Base-by-base conservation (phyloP, 495 filamentous ascomycete genomes). In the Podospora australis region DNA sequence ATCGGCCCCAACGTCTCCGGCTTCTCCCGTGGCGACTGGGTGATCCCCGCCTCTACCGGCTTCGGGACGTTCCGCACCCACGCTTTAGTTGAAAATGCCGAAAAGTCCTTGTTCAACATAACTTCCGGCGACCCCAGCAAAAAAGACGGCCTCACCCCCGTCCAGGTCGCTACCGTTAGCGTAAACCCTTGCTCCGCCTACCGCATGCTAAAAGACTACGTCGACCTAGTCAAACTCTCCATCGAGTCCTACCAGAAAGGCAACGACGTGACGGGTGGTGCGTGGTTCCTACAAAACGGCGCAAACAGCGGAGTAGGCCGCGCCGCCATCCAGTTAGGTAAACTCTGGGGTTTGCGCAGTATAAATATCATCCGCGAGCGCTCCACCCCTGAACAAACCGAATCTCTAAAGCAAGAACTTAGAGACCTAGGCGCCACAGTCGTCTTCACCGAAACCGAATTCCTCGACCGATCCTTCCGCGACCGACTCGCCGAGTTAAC, bases 271-370 rank as follows among this genome's bases (percentile, higher is more conserved):
- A n/a, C 46, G 46, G 79, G 83, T 43, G 86, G 87, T 10, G 78
- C 86, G 26, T 98, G 94, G 94, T 84, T 95, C 51, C 73, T 97
- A 29, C 94, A 98, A 72, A 98, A 98, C 57, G 94, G 92, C 2
- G 92, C 92, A 7, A 98, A 98, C 60, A 83, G 78, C 42, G 94
- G 89, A 1, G 92, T 97, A 19, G 92, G 92, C 4, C 68, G 92
- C 25, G 84, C 88, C 7, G 90, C 86, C 14, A 88, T 96, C 45
- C 92, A 98, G 67, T 61, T 98, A 0, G 90, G 78, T 1, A 70
- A 68, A 44, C 66, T 85, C 41, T 97, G 90, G 92, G 90, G 90
- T 0, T 76, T 88, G 50, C 82, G 88, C 55, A 88, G 82, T 38
- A 80, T 98, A 47, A 96, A 96, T 59, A 77, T 98, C 7, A 71